Conservation (phyloP, 2,329 filamentous ascomycete species). For the Chrysosporium queenslandicum region DNA sequence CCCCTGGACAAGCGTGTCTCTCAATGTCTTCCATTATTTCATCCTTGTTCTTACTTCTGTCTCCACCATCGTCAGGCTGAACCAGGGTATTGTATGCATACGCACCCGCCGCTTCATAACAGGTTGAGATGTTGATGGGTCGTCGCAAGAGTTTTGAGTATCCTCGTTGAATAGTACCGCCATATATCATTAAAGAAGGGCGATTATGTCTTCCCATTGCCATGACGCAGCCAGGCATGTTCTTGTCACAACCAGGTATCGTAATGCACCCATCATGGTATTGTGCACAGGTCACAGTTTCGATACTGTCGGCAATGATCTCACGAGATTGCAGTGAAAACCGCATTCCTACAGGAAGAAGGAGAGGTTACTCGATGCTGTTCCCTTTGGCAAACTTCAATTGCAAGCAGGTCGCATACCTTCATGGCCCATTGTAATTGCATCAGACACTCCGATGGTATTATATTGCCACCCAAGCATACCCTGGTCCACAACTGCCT, state of each 20-base stretch:
- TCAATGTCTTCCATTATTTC: constrained; percentile 81
- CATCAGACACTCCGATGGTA: constrained; percentile 80
- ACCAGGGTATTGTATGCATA: constrained; percentile 64
- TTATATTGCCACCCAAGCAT: constrained; percentile 96
- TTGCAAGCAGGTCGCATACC: constrained; percentile 41
- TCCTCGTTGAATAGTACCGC: constrained; percentile 82
- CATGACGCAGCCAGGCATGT: constrained; percentile 91
- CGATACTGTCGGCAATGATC: constrained; percentile 87
- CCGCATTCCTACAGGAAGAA: constrained; percentile 60
- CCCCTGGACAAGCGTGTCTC: constrained; percentile 63
- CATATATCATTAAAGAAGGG: constrained; percentile 91
- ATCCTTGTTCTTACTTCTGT: constrained; percentile 56
- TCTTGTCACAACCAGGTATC: constrained; percentile 93
- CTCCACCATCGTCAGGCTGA: constrained; percentile 56
- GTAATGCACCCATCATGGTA: constrained; percentile 88
- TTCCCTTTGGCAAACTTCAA: not conserved
- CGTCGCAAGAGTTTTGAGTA: constrained; percentile 65
- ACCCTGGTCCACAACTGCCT: constrained; percentile 63
- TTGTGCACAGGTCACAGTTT: constrained; percentile 85
- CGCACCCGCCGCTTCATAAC: constrained; percentile 78
- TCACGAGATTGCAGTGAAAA: constrained; percentile 86
- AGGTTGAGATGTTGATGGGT: constrained; percentile 77
- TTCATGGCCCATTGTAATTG: constrained; percentile 90
- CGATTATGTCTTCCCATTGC: constrained; percentile 84
- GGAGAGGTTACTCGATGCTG: not conserved